Evolutionary conservation across 768 basidiomycete species (phyloP), one percentile per base, ranked within the genome.

Genomic region (Pulveroboletus frians): DNA sequence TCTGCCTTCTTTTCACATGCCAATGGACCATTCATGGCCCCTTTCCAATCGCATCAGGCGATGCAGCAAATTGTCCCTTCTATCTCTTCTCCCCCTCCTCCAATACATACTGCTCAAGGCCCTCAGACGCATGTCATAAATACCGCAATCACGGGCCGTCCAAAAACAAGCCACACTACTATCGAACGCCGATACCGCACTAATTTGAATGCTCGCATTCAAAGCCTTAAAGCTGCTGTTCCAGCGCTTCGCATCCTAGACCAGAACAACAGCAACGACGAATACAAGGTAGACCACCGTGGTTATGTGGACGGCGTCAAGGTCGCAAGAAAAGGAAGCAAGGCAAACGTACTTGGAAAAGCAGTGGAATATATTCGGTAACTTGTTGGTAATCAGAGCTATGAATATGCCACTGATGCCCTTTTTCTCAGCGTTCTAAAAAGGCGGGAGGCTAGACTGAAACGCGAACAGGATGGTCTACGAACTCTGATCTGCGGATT

Each of bases 281-380:
- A 71, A 14, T 61, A 67, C 40, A 71, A 79, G 2, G 80, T 88
- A n/a, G 89, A 92, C 52, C 81, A 84, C 32, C 78, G 89, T 4
- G 92, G 92, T 3, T 92, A 85, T 56, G 85, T 92, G 3, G 92
- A 94, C 58, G 92, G 92, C n/a, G 88, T 94, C 62, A 88, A 87
- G 65, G 85, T 92, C 9, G 92, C 92, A 8, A 76, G 90, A 50
- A 94, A 92, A 69, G 88, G 88, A 65, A 88, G 85, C 69, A 94
- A 94, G 62, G 90, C 90, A 3, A 91, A 89, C 49, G 88, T 94
- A 5, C 76, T 94, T 9, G 89, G 86, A 31, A 94, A 93, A 54
- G 90, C 90, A 0, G 87, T 88, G 9, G 92, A 94, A 65, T 94
- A 94, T 63, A 94, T 94, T 53, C 69, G 73, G 77, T 84, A 51